Evolutionary conservation across 371 early-diverging fungal genomes (phyloP).

Genomic region (Mortierella sp.): DNA sequence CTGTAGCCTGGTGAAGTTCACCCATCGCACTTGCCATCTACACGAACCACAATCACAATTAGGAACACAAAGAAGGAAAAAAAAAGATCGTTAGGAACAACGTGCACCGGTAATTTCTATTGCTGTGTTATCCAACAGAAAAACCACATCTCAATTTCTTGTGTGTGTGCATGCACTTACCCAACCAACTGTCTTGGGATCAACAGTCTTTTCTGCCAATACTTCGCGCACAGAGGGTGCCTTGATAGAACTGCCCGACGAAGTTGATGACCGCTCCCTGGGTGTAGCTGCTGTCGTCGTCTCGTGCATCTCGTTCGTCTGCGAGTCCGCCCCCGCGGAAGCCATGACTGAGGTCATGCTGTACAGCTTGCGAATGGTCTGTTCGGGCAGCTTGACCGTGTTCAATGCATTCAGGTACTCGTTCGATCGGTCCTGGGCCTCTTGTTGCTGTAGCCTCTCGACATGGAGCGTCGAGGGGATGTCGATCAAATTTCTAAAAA

Average conservation of each 20-base stretch:
- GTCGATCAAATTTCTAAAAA: constrained; percentile 31
- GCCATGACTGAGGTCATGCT: constrained; percentile 31
- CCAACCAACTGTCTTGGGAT: constrained; percentile 39
- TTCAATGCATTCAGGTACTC: constrained; percentile 31
- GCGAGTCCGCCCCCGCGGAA: constrained; percentile 14
- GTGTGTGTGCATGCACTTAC: constrained; percentile 5
- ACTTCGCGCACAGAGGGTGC: constrained; percentile 40
- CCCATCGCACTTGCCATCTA: constrained; percentile 44
- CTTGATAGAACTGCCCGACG: constrained; percentile 29
- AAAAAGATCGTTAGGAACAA: neutral
- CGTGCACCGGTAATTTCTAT: neutral
- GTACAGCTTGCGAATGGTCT: constrained; percentile 33
- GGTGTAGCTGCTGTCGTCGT: neutral
- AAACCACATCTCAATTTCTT: neutral
- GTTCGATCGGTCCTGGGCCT: constrained; percentile 32
- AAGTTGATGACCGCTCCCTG: constrained; percentile 15
- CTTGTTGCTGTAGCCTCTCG: constrained; percentile 37
- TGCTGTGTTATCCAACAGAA: neutral
- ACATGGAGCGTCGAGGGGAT: constrained; percentile 38
- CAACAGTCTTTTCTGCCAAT: constrained; percentile 37
- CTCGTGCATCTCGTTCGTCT: constrained; percentile 22
- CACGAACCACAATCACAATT: neutral
- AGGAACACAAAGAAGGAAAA: neutral
- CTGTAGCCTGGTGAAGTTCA: constrained; percentile 33
- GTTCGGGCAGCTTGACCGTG: constrained; percentile 40